These are phyloP conservation scores for Trifolium fragiferum DNA, from an alignment of 306 rosid species.

Conservation along the genomic window DNA sequence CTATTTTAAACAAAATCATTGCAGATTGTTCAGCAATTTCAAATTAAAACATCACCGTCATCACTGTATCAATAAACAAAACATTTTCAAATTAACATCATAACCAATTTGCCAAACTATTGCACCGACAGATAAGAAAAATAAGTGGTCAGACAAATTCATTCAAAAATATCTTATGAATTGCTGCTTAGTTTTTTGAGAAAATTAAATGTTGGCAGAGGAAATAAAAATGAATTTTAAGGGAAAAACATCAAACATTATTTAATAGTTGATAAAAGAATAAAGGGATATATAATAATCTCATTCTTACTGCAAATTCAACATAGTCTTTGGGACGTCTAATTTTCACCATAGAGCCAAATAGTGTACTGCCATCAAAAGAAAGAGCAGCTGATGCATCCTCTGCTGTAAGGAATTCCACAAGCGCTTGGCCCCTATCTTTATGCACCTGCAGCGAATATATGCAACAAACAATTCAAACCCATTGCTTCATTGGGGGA, in stretches of 20 bases:
- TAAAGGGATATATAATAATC: slow-evolving; percentile 42
- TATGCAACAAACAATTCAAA: slow-evolving; percentile 45
- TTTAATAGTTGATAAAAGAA: slow-evolving; percentile 19
- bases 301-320: slow-evolving; percentile 82
- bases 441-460: slow-evolving; percentile 71
- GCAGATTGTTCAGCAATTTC: neutral
- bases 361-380: slow-evolving; percentile 73
- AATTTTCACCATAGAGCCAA: slow-evolving; percentile 74
- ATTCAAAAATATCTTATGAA: slow-evolving; percentile 4
- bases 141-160: slow-evolving; percentile 32
- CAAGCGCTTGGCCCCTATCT: slow-evolving; percentile 85
- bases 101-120: slow-evolving; percentile 14
- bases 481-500: slow-evolving; percentile 15
- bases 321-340: slow-evolving; percentile 92
- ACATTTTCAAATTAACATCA: neutral
- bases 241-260: slow-evolving; percentile 30
- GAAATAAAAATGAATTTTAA: slow-evolving; percentile 22
- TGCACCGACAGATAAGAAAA: slow-evolving; percentile 30
- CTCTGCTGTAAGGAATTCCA: slow-evolving; percentile 92
- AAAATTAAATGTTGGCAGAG: slow-evolving; percentile 13
- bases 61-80: slow-evolving; percentile 28
- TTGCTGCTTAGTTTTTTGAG: slow-evolving; percentile 20
- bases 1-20: slow-evolving; percentile 3
- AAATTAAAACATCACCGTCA: neutral
- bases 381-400: slow-evolving; percentile 90